Conservation (phyloP, 768 basidiomycete species). For the Polyporus arcularius region DNA sequence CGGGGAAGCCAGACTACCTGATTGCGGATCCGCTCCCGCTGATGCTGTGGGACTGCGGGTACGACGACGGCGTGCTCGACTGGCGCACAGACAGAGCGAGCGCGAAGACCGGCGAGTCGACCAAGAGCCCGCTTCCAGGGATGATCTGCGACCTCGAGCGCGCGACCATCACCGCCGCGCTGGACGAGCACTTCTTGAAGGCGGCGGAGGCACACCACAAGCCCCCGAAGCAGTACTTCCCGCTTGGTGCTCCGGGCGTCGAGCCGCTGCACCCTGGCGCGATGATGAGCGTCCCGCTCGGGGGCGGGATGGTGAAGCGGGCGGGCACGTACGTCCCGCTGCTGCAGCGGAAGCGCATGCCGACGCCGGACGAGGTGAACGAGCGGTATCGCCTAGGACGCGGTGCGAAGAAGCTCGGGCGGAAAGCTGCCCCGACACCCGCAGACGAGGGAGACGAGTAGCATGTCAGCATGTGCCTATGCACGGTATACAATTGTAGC, state of each 20-base stretch:
- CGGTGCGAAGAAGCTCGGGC: conserved; percentile 45
- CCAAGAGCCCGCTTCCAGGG: conserved; percentile 23
- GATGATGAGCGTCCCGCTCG: conserved; percentile 59
- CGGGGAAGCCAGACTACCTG: conserved; percentile 83
- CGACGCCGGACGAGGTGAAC: conserved; percentile 73
- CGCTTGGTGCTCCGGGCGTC: conserved; percentile 29
- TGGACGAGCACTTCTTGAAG: conserved; percentile 66
- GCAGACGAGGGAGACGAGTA: conserved; percentile 21
- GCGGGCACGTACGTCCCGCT: conserved; percentile 67
- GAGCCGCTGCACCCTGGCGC: conserved; percentile 16
- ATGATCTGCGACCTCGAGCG: conserved; percentile 42
- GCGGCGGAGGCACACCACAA: conserved; percentile 55
- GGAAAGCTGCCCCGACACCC: conserved; percentile 1
- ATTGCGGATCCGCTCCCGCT: conserved; percentile 94
- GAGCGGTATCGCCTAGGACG: conserved; percentile 76
- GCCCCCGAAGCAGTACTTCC: conserved; percentile 40
- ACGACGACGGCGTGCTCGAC: conserved; percentile 59
- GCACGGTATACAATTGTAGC: conserved; percentile 8
- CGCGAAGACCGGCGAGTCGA: conserved; percentile 25
- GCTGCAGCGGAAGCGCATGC: conserved; percentile 64
- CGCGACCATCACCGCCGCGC: conserved; percentile 62
- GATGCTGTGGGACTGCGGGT: conserved; percentile 89
- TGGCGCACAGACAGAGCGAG: conserved; percentile 69
- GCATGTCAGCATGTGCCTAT: background rate
- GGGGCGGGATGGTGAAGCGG: conserved; percentile 68